Percentiles rank a stretch among this genome's conserved stretches.
Evolutionary conservation across 1,284 basidiomycete species (phyloP).

Genomic region (Cryptococcus amylolentus): DNA sequence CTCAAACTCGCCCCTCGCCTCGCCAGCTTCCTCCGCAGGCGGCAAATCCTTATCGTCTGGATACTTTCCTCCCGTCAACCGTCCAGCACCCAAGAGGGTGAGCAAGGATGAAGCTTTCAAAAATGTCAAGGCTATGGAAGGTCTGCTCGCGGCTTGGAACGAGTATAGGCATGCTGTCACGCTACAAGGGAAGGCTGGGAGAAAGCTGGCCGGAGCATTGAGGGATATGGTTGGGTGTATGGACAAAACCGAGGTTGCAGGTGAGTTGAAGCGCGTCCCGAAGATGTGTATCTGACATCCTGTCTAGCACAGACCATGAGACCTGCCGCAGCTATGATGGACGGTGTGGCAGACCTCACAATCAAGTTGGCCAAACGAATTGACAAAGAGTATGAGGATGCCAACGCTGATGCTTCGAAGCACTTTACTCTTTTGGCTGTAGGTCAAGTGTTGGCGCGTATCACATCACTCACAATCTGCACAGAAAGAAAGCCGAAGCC

Average conservation of each 20-base stretch:
- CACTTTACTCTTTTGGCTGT: conserved; percentile 31
- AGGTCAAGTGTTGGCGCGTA: conserved; percentile 1
- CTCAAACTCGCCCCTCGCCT: conserved; percentile 1
- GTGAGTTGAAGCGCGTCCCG: conserved; percentile 7
- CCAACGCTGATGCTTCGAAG: conserved; percentile 23
- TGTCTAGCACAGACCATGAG: conserved; percentile 26
- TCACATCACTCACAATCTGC: background rate
- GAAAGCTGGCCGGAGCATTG: conserved; percentile 20
- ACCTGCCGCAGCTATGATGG: conserved; percentile 20
- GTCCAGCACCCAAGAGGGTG: conserved; percentile 2
- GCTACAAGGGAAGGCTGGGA: conserved; percentile 15
- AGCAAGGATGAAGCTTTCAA: conserved; percentile 22
- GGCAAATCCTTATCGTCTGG: background rate
- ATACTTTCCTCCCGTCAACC: conserved; percentile 5
- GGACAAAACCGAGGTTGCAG: conserved; percentile 22
- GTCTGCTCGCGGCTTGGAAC: conserved; percentile 25
- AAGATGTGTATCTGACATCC: background rate
- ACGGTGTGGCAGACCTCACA: conserved; percentile 14
- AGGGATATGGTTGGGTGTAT: conserved; percentile 19
- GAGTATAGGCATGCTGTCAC: conserved; percentile 21
- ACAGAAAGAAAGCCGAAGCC: conserved; percentile 26
- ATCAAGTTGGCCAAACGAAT: conserved; percentile 22
- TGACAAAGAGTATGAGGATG: conserved; percentile 26
- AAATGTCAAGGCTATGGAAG: conserved; percentile 23
- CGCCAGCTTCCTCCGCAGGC: conserved; percentile 1